Evolutionary conservation across 352 stramenopile species (phyloP).

Genomic region (Phytopythium chamaehyphon): DNA sequence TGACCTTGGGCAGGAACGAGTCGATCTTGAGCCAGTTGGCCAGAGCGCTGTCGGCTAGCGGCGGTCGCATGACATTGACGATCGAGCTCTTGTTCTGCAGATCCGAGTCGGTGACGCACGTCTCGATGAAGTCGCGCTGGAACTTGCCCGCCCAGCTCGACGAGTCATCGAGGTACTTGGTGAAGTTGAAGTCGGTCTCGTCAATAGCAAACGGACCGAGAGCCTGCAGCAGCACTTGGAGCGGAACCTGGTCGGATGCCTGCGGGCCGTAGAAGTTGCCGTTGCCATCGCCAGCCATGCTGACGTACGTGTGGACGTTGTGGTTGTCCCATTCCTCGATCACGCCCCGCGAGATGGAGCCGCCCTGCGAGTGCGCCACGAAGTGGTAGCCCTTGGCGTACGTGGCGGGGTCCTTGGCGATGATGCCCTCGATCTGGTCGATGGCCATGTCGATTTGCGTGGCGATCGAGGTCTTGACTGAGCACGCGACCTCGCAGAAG

Average conservation of each 20-base stretch:
- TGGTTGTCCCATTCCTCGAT: slow-evolving; percentile 60
- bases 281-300: slow-evolving; percentile 40
- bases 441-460: slow-evolving; percentile 44
- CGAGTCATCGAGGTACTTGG: slow-evolving; percentile 21
- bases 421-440: slow-evolving; percentile 28
- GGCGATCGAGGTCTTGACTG: slow-evolving; percentile 20
- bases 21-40: slow-evolving; percentile 29
- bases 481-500: slow-evolving; percentile 43
- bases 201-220: slow-evolving; percentile 33
- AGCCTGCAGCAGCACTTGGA: slow-evolving; percentile 31
- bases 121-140: slow-evolving; percentile 31
- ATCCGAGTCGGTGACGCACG: slow-evolving; percentile 14
- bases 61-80: slow-evolving; percentile 26
- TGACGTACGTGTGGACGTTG: slow-evolving; percentile 46
- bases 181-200: slow-evolving; percentile 27
- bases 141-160: slow-evolving; percentile 29
- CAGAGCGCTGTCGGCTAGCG: slow-evolving; percentile 13
- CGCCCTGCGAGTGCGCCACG: slow-evolving; percentile 45
- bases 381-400: slow-evolving; percentile 52
- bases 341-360: slow-evolving; percentile 36
- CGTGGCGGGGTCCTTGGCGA: slow-evolving; percentile 17
- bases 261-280: slow-evolving; percentile 55
- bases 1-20: slow-evolving; percentile 33
- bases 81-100: slow-evolving; percentile 29
- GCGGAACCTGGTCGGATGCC: slow-evolving; percentile 22